A percentile compares a stretch with the other conserved stretches of the same genome.
Evolutionary conservation across 2,329 filamentous ascomycete species (phyloP).

Genomic region (Diplodia scrobiculata): DNA sequence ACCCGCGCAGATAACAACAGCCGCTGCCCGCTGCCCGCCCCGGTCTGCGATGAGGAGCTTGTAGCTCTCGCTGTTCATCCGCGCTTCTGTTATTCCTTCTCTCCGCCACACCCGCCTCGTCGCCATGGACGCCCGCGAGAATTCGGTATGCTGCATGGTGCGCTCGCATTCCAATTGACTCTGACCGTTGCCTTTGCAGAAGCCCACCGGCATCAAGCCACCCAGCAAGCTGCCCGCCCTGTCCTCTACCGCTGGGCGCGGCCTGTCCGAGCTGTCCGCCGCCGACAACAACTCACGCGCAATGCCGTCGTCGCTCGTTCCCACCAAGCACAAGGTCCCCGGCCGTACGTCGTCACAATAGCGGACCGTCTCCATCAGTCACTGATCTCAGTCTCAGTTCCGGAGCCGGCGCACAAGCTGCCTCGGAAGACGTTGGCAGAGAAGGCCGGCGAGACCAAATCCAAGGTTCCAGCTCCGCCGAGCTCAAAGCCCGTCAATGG

Average conservation of each 20-base stretch:
- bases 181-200: constrained; percentile 5
- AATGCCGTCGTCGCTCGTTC: constrained; percentile 48
- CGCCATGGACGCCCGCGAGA: constrained; percentile 28
- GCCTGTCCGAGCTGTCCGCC: constrained; percentile 55
- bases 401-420: constrained; percentile 52
- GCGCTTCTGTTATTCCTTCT: constrained; percentile 24
- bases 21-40: not conserved
- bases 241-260: constrained; percentile 33
- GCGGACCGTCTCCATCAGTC: constrained; percentile 33
- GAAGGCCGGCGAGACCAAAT: constrained; percentile 50
- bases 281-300: constrained; percentile 58
- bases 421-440: constrained; percentile 54
- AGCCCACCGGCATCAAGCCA: constrained; percentile 40
- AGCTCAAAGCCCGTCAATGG: constrained; percentile 47
- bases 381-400: constrained; percentile 42
- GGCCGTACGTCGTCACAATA: constrained; percentile 48
- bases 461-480: constrained; percentile 47
- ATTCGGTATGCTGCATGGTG: constrained; percentile 15
- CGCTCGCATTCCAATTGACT: constrained; percentile 7
- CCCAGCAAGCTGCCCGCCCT: constrained; percentile 40
- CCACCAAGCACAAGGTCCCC: constrained; percentile 56
- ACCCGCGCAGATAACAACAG: not conserved
- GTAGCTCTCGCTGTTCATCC: constrained; percentile 25
- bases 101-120: constrained; percentile 17
- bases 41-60: constrained; percentile 24